Conservation (phyloP, 257 asterid genomes). For the Scutellaria baicalensis region DNA sequence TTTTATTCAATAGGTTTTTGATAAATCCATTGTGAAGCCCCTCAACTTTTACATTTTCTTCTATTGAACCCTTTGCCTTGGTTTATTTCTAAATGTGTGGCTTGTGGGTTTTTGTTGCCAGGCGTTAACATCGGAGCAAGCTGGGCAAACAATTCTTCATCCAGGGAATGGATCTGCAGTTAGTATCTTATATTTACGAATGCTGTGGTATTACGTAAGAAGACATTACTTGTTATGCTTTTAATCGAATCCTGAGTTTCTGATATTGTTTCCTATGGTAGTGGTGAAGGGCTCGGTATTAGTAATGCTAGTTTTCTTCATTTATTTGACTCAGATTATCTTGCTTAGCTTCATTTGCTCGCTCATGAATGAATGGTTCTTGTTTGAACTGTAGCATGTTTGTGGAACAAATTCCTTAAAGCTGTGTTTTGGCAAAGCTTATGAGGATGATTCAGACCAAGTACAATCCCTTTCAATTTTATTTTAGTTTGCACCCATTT, state of each 20-base stretch:
- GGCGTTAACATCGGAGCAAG: conserved; percentile 60
- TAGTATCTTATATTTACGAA: not conserved
- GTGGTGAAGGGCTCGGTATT: not conserved
- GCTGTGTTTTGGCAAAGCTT: not conserved
- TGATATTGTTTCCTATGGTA: not conserved
- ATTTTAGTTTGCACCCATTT: not conserved
- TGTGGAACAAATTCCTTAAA: not conserved
- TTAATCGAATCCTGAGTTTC: not conserved
- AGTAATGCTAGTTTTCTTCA: not conserved
- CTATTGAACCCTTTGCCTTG: too few relatives aligned
- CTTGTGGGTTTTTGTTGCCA: conserved; percentile 8
- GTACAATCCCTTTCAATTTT: not conserved
- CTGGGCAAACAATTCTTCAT: not conserved
- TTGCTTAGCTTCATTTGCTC: not conserved
- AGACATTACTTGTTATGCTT: not conserved
- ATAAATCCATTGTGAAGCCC: too few relatives aligned
- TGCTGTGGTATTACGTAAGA: conserved; percentile 11
- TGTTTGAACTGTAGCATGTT: not conserved
- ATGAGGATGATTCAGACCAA: not conserved
- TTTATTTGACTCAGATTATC: not conserved
- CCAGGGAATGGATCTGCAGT: conserved; percentile 9
- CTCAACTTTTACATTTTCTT: too few relatives aligned
- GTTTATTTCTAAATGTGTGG: too few relatives aligned
- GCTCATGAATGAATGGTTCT: not conserved
- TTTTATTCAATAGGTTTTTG: too few relatives aligned